A percentile compares a stretch with the other conserved stretches of the same genome.
Conservation (phyloP, 2,329 filamentous ascomycete genomes). For the Fusarium haematococcum region DNA sequence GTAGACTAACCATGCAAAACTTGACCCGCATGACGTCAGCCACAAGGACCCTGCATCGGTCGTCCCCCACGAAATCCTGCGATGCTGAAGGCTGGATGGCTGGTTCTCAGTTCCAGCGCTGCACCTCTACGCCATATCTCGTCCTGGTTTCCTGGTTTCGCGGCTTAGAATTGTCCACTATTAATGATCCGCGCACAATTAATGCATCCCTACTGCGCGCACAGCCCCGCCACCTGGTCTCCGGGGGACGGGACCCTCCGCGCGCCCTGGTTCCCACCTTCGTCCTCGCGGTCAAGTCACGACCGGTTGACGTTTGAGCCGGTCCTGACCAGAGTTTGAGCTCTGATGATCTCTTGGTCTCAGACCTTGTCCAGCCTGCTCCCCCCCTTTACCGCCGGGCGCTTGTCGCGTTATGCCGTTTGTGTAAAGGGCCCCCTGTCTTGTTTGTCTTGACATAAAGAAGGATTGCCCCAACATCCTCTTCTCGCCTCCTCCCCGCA, state of each 20-base stretch:
- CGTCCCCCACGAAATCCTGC: constrained; percentile 29
- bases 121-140: constrained; percentile 41
- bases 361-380: not conserved
- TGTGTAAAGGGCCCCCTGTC: constrained; percentile 6
- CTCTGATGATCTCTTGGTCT: constrained; percentile 11
- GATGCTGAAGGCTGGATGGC: constrained; percentile 22
- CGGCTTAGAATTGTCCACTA: constrained; percentile 8
- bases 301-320: constrained; percentile 5
- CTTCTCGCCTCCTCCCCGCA: constrained; percentile 16
- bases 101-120: constrained; percentile 18
- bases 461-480: constrained; percentile 23
- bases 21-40: constrained; percentile 41
- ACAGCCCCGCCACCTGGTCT: constrained; percentile 16
- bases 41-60: constrained; percentile 38
- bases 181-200: constrained; percentile 13
- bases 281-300: constrained; percentile 21
- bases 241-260: constrained; percentile 4
- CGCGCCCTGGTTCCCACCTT: not conserved
- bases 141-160: constrained; percentile 24
- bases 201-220: constrained; percentile 5
- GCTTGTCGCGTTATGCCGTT: constrained; percentile 15
- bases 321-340: constrained; percentile 13
- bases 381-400: constrained; percentile 21
- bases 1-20: constrained; percentile 26
- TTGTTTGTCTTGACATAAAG: constrained; percentile 34